Evolutionary conservation across 2,329 filamentous ascomycete genomes (phyloP), one percentile per base, ranked within the genome.

Genomic region (Dactylellina haptotyla): DNA sequence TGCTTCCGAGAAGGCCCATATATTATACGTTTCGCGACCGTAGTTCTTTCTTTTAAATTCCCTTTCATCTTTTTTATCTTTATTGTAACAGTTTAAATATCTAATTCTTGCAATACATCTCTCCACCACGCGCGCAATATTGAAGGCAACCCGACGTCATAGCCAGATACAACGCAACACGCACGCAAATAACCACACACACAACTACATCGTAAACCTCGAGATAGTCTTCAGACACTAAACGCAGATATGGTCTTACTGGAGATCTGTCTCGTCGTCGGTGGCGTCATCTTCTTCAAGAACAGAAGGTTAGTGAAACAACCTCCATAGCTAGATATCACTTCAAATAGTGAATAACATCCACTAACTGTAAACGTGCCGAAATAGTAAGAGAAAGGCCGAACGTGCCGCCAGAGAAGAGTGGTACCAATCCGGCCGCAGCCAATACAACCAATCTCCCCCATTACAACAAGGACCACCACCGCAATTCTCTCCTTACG

Each of bases 231-330:
- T 18, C 37, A 4, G 14, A 10, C 9, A 45, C 5, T 20, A 58
- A 10, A 32, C 14, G 30, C 23, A 30, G 48, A 32, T 1, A 62
- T 30, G 46, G 48, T 72, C 30, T 16, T 72, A 5, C 16, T 73
- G 23, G 69, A 73, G 28, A n/a, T 73, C 14, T 39, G 25, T 23
- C 23, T 73, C 14, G 39, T 73, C 53, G 30, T 66, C 8, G 69
- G 69, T 16, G 69, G 69, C 16, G 56, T 73, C 1, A 43, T 62
- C 28, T 66, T 59, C 30, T 56, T 54, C 48, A 73, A 66, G 48
- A 59, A 65, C 48, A 65, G 69, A 66, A 73, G 66, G 69, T 73
- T 14, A 5, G 69, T 57, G 30, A 41, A 18, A 32, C 16, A 23
- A 30, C 6, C 25, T 12, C 16, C 20, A 37, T 56, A n/a, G n/a